Percentiles rank a stretch among this genome's conserved stretches.
These are phyloP conservation scores for Trametopsis cervina DNA, from an alignment of 768 basidiomycete genomes.

Conservation along the genomic window DNA sequence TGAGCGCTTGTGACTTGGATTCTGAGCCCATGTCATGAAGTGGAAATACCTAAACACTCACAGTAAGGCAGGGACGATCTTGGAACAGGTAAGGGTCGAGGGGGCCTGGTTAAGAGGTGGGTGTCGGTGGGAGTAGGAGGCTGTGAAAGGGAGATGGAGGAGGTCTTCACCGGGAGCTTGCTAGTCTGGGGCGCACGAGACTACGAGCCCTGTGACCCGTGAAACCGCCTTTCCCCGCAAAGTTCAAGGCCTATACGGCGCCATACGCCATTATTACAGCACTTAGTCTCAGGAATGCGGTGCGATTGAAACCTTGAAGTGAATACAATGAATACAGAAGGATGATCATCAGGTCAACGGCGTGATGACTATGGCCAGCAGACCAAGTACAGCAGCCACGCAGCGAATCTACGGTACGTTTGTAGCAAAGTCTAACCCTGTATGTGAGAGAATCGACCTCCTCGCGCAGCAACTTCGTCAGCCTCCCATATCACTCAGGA, in stretches of 20 bases:
- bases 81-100: not conserved
- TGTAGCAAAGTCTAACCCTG: too few relatives aligned
- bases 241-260: too few relatives aligned
- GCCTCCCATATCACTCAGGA: too few relatives aligned
- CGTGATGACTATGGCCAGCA: too few relatives aligned
- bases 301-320: not conserved
- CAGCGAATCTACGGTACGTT: too few relatives aligned
- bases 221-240: too few relatives aligned
- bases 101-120: too few relatives aligned
- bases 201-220: not conserved
- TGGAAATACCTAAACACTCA: not conserved
- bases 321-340: not conserved
- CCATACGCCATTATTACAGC: not conserved
- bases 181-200: not conserved
- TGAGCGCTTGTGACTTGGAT: not conserved
- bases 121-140: not conserved
- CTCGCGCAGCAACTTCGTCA: too few relatives aligned
- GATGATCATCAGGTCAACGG: not conserved
- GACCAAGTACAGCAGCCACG: too few relatives aligned
- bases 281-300: not conserved
- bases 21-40: not conserved
- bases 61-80: not conserved
- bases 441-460: too few relatives aligned
- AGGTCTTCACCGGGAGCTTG: not conserved
- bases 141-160: not conserved